phyloP scores from a whole-genome alignment of 352 stramenopile species.

The Globisporangium acanthophoron region DNA sequence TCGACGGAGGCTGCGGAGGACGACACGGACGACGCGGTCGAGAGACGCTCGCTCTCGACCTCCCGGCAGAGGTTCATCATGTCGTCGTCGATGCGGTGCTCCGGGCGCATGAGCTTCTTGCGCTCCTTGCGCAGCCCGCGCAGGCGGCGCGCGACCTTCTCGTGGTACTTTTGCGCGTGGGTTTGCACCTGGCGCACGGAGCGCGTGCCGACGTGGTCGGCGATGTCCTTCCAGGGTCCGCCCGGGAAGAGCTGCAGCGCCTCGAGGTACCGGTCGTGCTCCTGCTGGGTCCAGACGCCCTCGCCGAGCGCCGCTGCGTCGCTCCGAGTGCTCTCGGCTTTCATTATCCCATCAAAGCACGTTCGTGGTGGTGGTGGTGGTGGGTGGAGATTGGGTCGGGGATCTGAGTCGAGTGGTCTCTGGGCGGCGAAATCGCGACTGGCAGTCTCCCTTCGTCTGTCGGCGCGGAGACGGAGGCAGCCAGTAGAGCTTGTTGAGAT shows the following conservation, averaged over 20 bases:
- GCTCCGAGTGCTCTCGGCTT: constrained; percentile 1
- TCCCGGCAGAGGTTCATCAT: constrained; percentile 16
- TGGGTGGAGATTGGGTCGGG: not conserved
- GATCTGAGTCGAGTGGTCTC: not conserved
- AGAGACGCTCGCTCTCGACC: constrained; percentile 9
- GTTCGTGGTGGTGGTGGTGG: not conserved
- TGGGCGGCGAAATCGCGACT: not conserved
- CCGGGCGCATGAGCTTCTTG: constrained; percentile 38
- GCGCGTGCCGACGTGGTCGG: constrained; percentile 19
- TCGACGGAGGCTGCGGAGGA: not conserved
- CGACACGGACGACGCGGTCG: not conserved
- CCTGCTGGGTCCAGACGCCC: constrained; percentile 25
- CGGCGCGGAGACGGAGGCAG: not conserved
- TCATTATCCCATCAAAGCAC: constrained; percentile 3
- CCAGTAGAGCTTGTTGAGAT: not conserved
- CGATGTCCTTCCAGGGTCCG: constrained; percentile 25
- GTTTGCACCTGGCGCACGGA: not conserved
- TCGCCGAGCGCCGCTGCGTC: constrained; percentile 2
- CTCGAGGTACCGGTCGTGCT: constrained; percentile 25
- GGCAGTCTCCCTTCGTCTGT: not conserved
- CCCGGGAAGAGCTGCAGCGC: constrained; percentile 17
- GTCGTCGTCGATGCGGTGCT: constrained; percentile 51
- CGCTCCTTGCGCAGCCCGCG: constrained; percentile 56
- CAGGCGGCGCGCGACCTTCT: constrained; percentile 60
- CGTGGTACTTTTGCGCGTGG: constrained; percentile 23